phyloP scores from a whole-genome alignment of 805 yeast species.

The Yamadazyma kitorensis region DNA sequence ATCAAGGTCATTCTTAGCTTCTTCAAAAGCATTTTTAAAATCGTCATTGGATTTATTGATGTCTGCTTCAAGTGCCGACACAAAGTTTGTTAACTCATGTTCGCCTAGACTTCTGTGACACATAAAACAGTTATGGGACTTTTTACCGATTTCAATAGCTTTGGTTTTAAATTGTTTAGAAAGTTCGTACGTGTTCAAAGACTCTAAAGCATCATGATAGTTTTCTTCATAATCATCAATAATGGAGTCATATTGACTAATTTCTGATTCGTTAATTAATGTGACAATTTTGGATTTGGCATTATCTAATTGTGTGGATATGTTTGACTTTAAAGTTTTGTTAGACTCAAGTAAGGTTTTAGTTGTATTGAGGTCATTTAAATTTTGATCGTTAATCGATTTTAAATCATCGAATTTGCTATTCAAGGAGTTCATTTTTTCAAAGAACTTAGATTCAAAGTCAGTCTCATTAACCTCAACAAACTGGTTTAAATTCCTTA shows the following conservation, averaged over 20 bases:
- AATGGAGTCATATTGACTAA: conserved; percentile 50
- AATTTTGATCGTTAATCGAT: conserved; percentile 1
- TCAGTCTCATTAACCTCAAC: conserved; percentile 2
- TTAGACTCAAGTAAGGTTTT: conserved; percentile 4
- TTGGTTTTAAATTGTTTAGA: conserved; percentile 65
- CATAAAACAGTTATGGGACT: conserved; percentile 59
- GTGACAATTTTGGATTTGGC: conserved; percentile 16
- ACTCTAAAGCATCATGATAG: conserved; percentile 58
- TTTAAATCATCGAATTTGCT: conserved; percentile 1
- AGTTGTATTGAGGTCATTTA: conserved; percentile 2
- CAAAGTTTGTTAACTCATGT: conserved; percentile 26
- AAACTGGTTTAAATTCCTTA: conserved; percentile 3
- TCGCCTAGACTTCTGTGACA: conserved; percentile 67
- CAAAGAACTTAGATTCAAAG: conserved; percentile 4
- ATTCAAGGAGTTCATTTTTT: neutral
- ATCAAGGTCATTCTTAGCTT: conserved; percentile 30
- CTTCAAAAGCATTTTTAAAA: conserved; percentile 26
- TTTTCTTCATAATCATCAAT: conserved; percentile 60
- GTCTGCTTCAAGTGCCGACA: conserved; percentile 25
- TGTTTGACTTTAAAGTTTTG: neutral
- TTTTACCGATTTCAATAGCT: conserved; percentile 63
- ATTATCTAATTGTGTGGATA: neutral
- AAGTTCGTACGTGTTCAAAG: conserved; percentile 65
- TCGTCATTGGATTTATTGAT: conserved; percentile 22
- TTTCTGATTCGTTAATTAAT: conserved; percentile 32